These are phyloP conservation scores for Alternaria arbusti DNA, from an alignment of 2,329 filamentous ascomycete species.

Conservation along the genomic window DNA sequence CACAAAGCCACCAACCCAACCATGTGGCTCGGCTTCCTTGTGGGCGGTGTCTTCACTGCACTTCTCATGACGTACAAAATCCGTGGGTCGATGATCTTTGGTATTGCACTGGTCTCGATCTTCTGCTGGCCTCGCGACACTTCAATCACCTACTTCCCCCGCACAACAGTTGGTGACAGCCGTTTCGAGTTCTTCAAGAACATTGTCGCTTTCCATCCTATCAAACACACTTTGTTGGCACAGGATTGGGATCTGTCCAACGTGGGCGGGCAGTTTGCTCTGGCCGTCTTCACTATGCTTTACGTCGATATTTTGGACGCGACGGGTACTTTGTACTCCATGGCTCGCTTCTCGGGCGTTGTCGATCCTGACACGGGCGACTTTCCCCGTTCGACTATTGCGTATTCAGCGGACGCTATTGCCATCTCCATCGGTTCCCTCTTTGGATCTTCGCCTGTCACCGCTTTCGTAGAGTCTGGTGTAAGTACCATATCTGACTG, in stretches of 20 bases:
- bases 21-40: constrained; percentile 90
- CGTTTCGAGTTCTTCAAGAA: constrained; percentile 86
- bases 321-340: constrained; percentile 86
- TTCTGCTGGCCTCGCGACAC: constrained; percentile 86
- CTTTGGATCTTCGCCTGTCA: constrained; percentile 80
- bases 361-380: constrained; percentile 84
- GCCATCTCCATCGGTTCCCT: constrained; percentile 81
- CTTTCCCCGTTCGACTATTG: constrained; percentile 84
- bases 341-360: constrained; percentile 82
- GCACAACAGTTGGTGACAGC: constrained; percentile 70
- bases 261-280: constrained; percentile 76
- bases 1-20: constrained; percentile 81
- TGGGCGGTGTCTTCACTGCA: constrained; percentile 79
- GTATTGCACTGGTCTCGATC: constrained; percentile 82
- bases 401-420: constrained; percentile 82
- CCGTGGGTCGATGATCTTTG: constrained; percentile 83
- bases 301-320: constrained; percentile 87
- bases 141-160: constrained; percentile 79
- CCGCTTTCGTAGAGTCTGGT: constrained; percentile 85
- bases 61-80: constrained; percentile 84
- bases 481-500: constrained; percentile 45
- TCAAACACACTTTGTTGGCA: constrained; percentile 70
- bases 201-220: constrained; percentile 82
- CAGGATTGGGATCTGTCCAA: constrained; percentile 75
- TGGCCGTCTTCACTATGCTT: constrained; percentile 86